Base-by-base conservation (phyloP, 1,284 basidiomycete genomes). In the Ganoderma lucidum region DNA sequence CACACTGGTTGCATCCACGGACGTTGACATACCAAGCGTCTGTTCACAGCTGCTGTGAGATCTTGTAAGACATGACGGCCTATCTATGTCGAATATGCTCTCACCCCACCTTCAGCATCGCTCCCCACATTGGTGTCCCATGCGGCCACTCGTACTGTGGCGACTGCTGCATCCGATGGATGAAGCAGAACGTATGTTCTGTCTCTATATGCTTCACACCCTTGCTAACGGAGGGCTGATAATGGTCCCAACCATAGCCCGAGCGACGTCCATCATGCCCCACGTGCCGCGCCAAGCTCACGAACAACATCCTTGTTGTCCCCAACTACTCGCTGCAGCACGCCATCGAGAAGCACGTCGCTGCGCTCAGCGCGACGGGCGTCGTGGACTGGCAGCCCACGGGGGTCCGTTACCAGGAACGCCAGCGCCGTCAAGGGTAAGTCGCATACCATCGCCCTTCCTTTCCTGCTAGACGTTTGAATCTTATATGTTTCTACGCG, bases 81-180 rank as follows among this genome's bases (percentile, higher is more conserved):
- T 30, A 12, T 12, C 28, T 5, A n/a, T 15, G 6, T 3, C 28
- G 42, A 9, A 32, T 15, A 15, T n/a, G 23, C 23, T 39, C 63
- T 64, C 2, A 67, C 17, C 59, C 28, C 15, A 37, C n/a, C 30
- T 28, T 28, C 51, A 81, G 80, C 48, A 77, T 74, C 9, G 73
- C 71, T 35, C 77, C 79, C 0, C 75, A 81, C 63, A 48, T 77
- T 2, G 74, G 75, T 15, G 78, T 77, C 51, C 80, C 81, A 3
- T 82, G 81, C 66, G 81, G 81, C 4, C 81, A 82, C 67, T 77
- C 77, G 6, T 77, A 74, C 63, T 82, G 81, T 58, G 80, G 78
- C 3, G 75, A 78, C 6, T 82, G 81, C 63, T 77, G 77, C 6
- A 70, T 74, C 55, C 59, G 70, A 12, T 81, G 79, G 79, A 73